Percentiles rank a stretch among this genome's conserved stretches.
Evolutionary conservation across 2,329 filamentous ascomycete genomes (phyloP).

Genomic region (Setomelanomma holmii): DNA sequence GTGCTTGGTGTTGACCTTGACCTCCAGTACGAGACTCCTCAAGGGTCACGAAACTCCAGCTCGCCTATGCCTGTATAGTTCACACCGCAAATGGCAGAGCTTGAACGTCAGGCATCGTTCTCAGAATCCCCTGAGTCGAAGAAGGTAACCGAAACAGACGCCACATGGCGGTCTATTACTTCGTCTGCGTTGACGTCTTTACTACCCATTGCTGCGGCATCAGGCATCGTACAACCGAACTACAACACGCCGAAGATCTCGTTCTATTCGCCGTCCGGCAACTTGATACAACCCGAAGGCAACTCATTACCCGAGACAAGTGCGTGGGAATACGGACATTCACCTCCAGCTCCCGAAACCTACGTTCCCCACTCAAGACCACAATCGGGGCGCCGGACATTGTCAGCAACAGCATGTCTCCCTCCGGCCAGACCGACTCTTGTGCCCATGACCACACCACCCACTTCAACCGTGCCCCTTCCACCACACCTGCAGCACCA

Average conservation of each 20-base stretch:
- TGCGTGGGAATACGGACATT: conserved; percentile 9
- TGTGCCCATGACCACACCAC: conserved; percentile 31
- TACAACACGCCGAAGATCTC: conserved; percentile 37
- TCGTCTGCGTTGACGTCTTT: conserved; percentile 47
- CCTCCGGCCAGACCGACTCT: conserved; percentile 24
- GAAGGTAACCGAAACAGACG: conserved; percentile 4
- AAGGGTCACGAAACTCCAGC: conserved; percentile 21
- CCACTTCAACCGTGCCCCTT: conserved; percentile 23
- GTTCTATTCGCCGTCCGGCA: conserved; percentile 45
- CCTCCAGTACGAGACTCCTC: conserved; percentile 29
- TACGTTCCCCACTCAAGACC: conserved; percentile 13
- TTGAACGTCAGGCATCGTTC: conserved; percentile 19
- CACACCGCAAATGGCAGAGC: conserved; percentile 29
- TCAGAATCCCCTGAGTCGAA: conserved; percentile 15
- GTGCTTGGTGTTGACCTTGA: conserved; percentile 46
- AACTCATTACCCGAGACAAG: conserved; percentile 19
- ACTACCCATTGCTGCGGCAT: conserved; percentile 46
- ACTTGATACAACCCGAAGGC: conserved; percentile 38
- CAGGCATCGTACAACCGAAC: conserved; percentile 42
- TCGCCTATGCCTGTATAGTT: conserved; percentile 36
- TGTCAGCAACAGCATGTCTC: conserved; percentile 13
- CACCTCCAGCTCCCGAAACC: conserved; percentile 12
- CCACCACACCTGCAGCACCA: conserved; percentile 31
- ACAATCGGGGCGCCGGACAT: conserved; percentile 5
- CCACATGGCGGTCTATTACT: conserved; percentile 29